These are phyloP conservation scores for Diophrys appendiculata DNA, from an alignment of 73 alveolate species.

Conservation along the genomic window DNA sequence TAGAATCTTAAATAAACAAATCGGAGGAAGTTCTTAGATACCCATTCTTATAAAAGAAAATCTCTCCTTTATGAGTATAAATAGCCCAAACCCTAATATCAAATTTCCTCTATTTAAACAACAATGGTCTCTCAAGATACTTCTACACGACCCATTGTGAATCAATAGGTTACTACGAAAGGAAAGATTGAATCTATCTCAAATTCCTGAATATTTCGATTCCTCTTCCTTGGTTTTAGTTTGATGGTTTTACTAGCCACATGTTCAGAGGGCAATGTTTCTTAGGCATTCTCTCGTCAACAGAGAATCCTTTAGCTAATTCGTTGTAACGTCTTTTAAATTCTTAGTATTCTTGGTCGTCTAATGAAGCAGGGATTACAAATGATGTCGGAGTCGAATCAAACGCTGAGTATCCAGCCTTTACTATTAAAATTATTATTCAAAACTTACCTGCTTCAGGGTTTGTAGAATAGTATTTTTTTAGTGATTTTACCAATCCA, in stretches of 20 bases:
- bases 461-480: conserved; percentile 28
- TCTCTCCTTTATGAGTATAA: conserved; percentile 62
- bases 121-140: conserved; percentile 81
- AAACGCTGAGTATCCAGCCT: conserved; percentile 55
- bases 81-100: conserved; percentile 87
- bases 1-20: conserved; percentile 31
- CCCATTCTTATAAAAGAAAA: conserved; percentile 55
- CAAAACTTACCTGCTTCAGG: conserved; percentile 47
- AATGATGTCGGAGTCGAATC: conserved; percentile 71
- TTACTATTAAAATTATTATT: conserved; percentile 16
- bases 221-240: conserved; percentile 66
- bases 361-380: conserved; percentile 42
- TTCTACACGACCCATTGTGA: conserved; percentile 75
- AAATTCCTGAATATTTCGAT: conserved; percentile 57
- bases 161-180: conserved; percentile 15
- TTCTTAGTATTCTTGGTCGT: conserved; percentile 32
- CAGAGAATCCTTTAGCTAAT: conserved; percentile 14
- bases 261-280: conserved; percentile 63
- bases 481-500: conserved; percentile 55
- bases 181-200: conserved; percentile 50
- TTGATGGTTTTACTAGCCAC: conserved; percentile 73
- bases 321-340: conserved; percentile 52
- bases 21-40: conserved; percentile 59
- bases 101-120: conserved; percentile 82
- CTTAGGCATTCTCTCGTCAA: conserved; percentile 41